phyloP scores from a whole-genome alignment of 768 basidiomycete genomes.

The Mycena chlorophos region DNA sequence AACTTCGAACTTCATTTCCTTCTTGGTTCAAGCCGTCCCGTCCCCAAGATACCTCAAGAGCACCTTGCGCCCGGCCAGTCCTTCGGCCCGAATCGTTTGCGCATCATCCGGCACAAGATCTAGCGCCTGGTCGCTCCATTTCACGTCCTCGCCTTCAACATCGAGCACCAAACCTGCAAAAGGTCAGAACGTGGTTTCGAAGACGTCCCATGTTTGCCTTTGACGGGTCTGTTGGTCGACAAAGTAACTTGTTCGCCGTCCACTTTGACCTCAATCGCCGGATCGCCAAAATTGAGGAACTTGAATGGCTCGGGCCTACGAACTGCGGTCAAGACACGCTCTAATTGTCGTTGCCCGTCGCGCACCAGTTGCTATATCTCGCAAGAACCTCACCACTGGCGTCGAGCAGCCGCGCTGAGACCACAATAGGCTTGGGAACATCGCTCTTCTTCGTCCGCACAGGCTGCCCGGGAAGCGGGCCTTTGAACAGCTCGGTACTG shows the following conservation, averaged over 20 bases:
- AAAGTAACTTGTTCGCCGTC: slow-evolving; percentile 64
- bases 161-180: slow-evolving; percentile 85
- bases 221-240: slow-evolving; percentile 69
- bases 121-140: slow-evolving; percentile 88
- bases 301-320: slow-evolving; percentile 96
- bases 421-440: slow-evolving; percentile 64
- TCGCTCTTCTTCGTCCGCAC: slow-evolving; percentile 64
- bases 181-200: too few relatives aligned
- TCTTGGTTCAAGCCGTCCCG: slow-evolving; percentile 56
- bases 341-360: slow-evolving; percentile 17
- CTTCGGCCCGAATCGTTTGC: slow-evolving; percentile 64
- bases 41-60: slow-evolving; percentile 74
- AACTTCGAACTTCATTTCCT: slow-evolving; percentile 8
- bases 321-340: neutral
- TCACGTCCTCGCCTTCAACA: slow-evolving; percentile 66
- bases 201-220: too few relatives aligned
- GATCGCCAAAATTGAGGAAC: slow-evolving; percentile 71
- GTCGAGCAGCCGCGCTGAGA: slow-evolving; percentile 68
- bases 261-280: slow-evolving; percentile 58
- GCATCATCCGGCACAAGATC: slow-evolving; percentile 87
- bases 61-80: slow-evolving; percentile 66
- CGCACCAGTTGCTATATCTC: slow-evolving; percentile 76
- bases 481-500: slow-evolving; percentile 81
- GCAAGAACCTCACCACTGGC: slow-evolving; percentile 57
- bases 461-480: slow-evolving; percentile 72